Percentiles rank a stretch among this genome's conserved stretches.
Evolutionary conservation across 2,329 filamentous ascomycete species (phyloP).

Genomic region (Penicillium sclerotiorum): DNA sequence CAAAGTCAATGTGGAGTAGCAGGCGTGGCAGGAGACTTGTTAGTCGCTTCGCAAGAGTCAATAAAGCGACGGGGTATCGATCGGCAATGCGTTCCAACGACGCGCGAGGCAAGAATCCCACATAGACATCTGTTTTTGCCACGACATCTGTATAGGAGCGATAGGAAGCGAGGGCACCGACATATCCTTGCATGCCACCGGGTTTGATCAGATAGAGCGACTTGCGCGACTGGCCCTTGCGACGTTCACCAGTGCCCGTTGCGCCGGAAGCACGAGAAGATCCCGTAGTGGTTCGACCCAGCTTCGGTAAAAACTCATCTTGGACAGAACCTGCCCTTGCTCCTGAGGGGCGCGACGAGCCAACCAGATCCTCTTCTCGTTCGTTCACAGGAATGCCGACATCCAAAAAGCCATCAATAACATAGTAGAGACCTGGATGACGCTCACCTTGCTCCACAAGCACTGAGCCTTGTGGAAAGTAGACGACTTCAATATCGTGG

Average conservation of each 20-base stretch:
- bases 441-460: slow-evolving; percentile 95
- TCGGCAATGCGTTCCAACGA: slow-evolving; percentile 92
- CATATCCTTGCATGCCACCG: slow-evolving; percentile 89
- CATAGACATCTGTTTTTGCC: slow-evolving; percentile 97
- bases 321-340: slow-evolving; percentile 28
- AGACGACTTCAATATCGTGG: slow-evolving; percentile 94
- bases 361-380: slow-evolving; percentile 48
- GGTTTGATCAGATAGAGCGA: slow-evolving; percentile 92
- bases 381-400: slow-evolving; percentile 79
- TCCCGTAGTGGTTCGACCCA: slow-evolving; percentile 49
- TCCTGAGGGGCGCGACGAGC: slow-evolving; percentile 33
- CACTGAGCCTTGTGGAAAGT: slow-evolving; percentile 91
- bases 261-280: slow-evolving; percentile 40
- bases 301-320: slow-evolving; percentile 48
- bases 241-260: slow-evolving; percentile 33
- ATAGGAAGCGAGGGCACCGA: slow-evolving; percentile 92
- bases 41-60: slow-evolving; percentile 94
- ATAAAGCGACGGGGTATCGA: slow-evolving; percentile 82
- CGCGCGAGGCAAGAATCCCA: slow-evolving; percentile 85
- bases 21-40: slow-evolving; percentile 86
- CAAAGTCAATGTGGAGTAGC: slow-evolving; percentile 96
- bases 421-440: slow-evolving; percentile 96
- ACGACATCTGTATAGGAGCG: slow-evolving; percentile 95
- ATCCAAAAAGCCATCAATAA: slow-evolving; percentile 94
- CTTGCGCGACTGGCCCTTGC: slow-evolving; percentile 56